A percentile compares a stretch with the other conserved stretches of the same genome.
Conservation (phyloP, 768 basidiomycete genomes). For the Lactifluus echinatus region DNA sequence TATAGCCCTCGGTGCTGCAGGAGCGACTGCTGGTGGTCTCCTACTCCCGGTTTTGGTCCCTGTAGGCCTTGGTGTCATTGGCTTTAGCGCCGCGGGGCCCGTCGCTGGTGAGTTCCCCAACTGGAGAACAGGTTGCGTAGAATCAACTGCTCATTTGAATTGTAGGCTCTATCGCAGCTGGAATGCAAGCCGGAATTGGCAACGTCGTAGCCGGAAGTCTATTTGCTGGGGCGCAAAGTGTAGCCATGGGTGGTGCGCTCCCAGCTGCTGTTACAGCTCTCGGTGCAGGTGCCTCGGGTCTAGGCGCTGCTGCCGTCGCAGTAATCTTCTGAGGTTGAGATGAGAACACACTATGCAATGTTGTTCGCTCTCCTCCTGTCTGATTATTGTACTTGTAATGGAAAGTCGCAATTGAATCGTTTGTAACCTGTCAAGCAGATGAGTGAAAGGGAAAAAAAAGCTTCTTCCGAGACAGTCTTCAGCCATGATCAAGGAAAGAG, state of each 20-base stretch:
- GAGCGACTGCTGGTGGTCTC: neutral
- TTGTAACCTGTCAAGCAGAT: neutral
- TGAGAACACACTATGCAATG: too few species aligned
- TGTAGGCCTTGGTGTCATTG: neutral
- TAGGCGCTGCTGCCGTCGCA: neutral
- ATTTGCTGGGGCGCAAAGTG: conserved; percentile 4
- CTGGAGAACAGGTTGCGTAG: neutral
- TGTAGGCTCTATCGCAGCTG: conserved; percentile 8
- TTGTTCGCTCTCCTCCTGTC: too few species aligned
- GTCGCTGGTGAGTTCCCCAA: neutral
- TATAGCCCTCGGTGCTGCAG: neutral
- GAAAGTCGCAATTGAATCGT: neutral
- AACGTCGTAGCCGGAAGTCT: conserved; percentile 9
- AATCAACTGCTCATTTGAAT: neutral
- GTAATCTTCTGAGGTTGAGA: too few species aligned
- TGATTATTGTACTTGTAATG: neutral
- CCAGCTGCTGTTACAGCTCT: neutral
- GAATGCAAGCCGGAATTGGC: conserved; percentile 8
- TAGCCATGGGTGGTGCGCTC: conserved; percentile 8
- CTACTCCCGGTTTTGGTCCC: neutral
- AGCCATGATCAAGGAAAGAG: too few species aligned
- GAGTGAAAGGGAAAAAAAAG: too few species aligned
- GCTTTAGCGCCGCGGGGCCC: conserved; percentile 2
- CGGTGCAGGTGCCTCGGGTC: neutral
- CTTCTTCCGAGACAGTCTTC: too few species aligned